Evolutionary conservation across 2,329 filamentous ascomycete species (phyloP), one percentile per base, ranked within the genome.

Genomic region (Nigrospora sphaerica): DNA sequence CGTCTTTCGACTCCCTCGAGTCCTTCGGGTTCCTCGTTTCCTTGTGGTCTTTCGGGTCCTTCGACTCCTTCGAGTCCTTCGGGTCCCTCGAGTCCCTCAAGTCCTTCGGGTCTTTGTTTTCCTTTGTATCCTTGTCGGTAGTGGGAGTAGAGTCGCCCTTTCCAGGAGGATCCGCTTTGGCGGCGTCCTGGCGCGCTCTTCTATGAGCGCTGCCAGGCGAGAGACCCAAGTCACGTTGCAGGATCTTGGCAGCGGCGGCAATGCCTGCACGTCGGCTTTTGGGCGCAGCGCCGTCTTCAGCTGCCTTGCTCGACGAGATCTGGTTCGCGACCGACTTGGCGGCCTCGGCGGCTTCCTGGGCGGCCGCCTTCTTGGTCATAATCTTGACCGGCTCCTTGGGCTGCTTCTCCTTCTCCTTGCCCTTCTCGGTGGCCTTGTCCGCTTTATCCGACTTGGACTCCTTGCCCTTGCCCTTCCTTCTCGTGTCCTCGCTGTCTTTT

Each of bases 171-270:
- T 81, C 78, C 1, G 74, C 71, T 61, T 81, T 80, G 12, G 75
- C 74, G 42, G 75, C 75, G 54, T 81, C 75, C 49, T 78, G 74
- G 9, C 79, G 74, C 14, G 78, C 77, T 57, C 77, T 75, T 48
- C 81, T 71, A 60, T 83, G 78, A 13, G 81, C 77, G 54, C 77
- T 80, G 34, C 79, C 79, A 12, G 80, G 78, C 48, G 77, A 83
- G 1, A 86, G 71, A 17, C 81, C 81, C 16, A 85, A 70, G 51
- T 86, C 82, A 32, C 82, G 76, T 60, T 85, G 81, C 16, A 86
- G 57, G 45, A 86, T 80, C 14, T 80, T 74, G 12, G 81, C 81
- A 12, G 82, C 81, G 10, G 80, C 78, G 31, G 80, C 73, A 44
- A 84, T 82, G n/a, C 74, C 78, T 6, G 75, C 75, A 37, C 77